Conservation (phyloP, 345 rosid genomes). For the Lepidium sativum region DNA sequence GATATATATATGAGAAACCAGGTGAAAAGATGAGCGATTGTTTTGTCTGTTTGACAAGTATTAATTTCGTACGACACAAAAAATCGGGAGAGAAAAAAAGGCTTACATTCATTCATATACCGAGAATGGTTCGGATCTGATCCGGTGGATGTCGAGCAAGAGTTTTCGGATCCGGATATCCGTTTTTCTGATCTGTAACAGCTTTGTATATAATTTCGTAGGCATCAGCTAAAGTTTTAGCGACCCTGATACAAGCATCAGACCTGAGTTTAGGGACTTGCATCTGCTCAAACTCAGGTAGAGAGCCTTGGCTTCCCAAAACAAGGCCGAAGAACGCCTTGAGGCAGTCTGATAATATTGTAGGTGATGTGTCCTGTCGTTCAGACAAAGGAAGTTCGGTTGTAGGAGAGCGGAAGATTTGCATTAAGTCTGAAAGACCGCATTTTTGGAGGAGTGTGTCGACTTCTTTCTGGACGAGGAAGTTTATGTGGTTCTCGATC, state of each 20-base stretch:
- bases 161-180: slow-evolving; percentile 71
- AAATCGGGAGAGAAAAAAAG: background rate
- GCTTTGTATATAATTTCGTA: slow-evolving; percentile 69
- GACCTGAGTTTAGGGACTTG: slow-evolving; percentile 91
- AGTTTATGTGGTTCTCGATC: slow-evolving; percentile 59
- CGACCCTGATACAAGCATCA: slow-evolving; percentile 62
- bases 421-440: slow-evolving; percentile 62
- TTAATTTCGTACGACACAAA: background rate
- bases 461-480: slow-evolving; percentile 80
- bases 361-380: slow-evolving; percentile 55
- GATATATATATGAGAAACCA: background rate
- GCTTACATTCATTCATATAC: slow-evolving; percentile 51
- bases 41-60: background rate
- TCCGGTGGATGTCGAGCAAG: slow-evolving; percentile 94
- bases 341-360: slow-evolving; percentile 61
- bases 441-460: slow-evolving; percentile 68
- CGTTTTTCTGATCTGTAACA: slow-evolving; percentile 64
- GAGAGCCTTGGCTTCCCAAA: slow-evolving; percentile 73
- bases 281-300: slow-evolving; percentile 88
- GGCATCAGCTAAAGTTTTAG: slow-evolving; percentile 64
- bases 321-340: slow-evolving; percentile 80
- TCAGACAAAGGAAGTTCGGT: slow-evolving; percentile 40
- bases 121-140: slow-evolving; percentile 88
- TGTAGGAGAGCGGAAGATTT: slow-evolving; percentile 37
- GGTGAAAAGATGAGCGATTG: background rate